Conservation (phyloP, 2,329 filamentous ascomycete species). For the Alternaria gansuensis region DNA sequence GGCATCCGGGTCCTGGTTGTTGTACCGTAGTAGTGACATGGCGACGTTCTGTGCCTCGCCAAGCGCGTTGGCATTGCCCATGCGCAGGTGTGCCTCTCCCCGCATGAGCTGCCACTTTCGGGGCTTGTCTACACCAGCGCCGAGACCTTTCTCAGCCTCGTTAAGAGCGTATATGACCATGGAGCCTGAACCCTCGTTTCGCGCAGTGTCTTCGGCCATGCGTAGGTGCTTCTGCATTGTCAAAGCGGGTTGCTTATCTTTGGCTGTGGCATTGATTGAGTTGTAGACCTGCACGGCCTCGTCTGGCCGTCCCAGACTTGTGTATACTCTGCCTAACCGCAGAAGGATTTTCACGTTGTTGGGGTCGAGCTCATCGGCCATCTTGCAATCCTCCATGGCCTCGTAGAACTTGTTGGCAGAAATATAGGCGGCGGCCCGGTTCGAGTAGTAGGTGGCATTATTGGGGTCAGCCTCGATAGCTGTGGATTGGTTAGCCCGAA, state of each 20-base stretch:
- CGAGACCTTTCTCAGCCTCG: constrained; percentile 84
- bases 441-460: constrained; percentile 90
- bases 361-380: constrained; percentile 83
- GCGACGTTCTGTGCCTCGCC: constrained; percentile 93
- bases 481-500: constrained; percentile 55
- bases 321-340: constrained; percentile 88
- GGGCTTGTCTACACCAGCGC: constrained; percentile 77
- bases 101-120: constrained; percentile 94
- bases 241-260: constrained; percentile 83
- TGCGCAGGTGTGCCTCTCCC: constrained; percentile 89
- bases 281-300: constrained; percentile 86
- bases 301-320: constrained; percentile 82
- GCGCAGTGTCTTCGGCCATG: constrained; percentile 79
- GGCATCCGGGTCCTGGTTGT: constrained; percentile 92
- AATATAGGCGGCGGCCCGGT: constrained; percentile 94
- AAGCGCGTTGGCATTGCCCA: constrained; percentile 86
- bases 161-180: constrained; percentile 94
- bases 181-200: constrained; percentile 79
- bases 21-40: constrained; percentile 83
- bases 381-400: constrained; percentile 86
- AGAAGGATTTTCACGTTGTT: constrained; percentile 87
- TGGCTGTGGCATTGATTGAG: constrained; percentile 81
- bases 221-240: constrained; percentile 84
- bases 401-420: constrained; percentile 79
- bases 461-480: constrained; percentile 87